Conservation (phyloP, 495 filamentous ascomycete species). For the Xylaria nigripes region DNA sequence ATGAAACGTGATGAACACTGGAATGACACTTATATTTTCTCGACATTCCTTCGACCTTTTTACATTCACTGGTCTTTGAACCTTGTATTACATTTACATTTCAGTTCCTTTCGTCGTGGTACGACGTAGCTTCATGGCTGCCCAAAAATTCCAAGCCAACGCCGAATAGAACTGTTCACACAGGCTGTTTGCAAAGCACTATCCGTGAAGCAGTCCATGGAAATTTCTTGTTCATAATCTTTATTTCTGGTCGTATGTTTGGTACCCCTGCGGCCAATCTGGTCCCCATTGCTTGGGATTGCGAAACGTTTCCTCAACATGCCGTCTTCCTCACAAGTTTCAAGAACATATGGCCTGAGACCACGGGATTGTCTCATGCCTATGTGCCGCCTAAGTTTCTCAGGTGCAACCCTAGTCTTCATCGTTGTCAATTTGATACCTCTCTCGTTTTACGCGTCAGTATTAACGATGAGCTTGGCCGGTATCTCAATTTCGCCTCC, state of each 20-base stretch:
- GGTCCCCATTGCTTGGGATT: not conserved
- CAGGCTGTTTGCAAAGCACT: not conserved
- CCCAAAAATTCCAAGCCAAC: not conserved
- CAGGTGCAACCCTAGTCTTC: constrained; percentile 8
- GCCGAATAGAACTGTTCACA: not conserved
- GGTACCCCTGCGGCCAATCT: not conserved
- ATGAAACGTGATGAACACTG: constrained; percentile 22
- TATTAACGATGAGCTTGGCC: constrained; percentile 23
- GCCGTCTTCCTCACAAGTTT: not conserved
- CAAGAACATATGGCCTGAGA: not conserved
- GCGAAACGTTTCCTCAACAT: not conserved
- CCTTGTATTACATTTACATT: constrained; percentile 14
- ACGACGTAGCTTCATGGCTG: constrained; percentile 6
- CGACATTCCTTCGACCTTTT: constrained; percentile 27
- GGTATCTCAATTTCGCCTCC: constrained; percentile 15
- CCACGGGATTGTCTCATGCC: constrained; percentile 7
- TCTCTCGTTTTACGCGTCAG: constrained; percentile 17
- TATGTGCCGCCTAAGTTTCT: constrained; percentile 2
- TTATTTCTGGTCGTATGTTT: constrained; percentile 10
- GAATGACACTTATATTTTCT: constrained; percentile 24
- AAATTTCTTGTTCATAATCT: constrained; percentile 13
- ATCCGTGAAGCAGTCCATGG: not conserved
- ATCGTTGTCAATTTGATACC: constrained; percentile 18
- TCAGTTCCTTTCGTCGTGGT: constrained; percentile 8
- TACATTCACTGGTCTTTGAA: constrained; percentile 15